Evolutionary conservation across 1,139 yeast species (phyloP).

Genomic region (Protomyces gravidus): DNA sequence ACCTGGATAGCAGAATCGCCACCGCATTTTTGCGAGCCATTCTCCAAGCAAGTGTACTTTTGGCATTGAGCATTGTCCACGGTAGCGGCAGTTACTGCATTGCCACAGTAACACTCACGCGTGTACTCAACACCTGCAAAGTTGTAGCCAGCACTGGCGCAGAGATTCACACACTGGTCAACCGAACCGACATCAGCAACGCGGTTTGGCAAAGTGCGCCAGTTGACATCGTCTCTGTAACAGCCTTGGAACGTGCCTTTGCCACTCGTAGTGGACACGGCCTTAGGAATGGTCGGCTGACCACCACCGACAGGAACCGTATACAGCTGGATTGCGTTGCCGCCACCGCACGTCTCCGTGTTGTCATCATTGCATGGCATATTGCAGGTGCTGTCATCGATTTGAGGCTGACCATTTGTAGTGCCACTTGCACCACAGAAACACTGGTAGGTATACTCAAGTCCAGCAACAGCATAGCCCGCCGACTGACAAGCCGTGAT

Average conservation of each 20-base stretch:
- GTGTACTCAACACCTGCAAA: slow-evolving; percentile 28
- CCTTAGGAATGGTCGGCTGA: slow-evolving; percentile 6
- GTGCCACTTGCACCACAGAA: slow-evolving; percentile 2
- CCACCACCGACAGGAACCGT: slow-evolving; percentile 9
- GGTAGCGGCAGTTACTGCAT: neutral
- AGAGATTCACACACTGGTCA: slow-evolving; percentile 23
- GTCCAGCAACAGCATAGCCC: neutral
- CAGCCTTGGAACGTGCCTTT: slow-evolving; percentile 14
- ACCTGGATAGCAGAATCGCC: slow-evolving; percentile 3
- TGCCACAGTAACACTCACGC: slow-evolving; percentile 27
- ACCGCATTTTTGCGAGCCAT: neutral
- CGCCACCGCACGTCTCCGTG: slow-evolving; percentile 1
- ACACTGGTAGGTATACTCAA: slow-evolving; percentile 1
- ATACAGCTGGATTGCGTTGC: slow-evolving; percentile 3
- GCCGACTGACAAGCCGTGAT: neutral
- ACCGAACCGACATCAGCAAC: slow-evolving; percentile 16
- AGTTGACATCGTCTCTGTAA: slow-evolving; percentile 11
- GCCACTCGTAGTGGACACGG: neutral
- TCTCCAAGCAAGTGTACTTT: neutral
- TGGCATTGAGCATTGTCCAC: neutral
- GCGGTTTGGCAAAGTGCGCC: slow-evolving; percentile 3
- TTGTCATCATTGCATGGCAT: slow-evolving; percentile 1
- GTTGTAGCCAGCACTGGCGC: slow-evolving; percentile 14
- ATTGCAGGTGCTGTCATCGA: neutral
- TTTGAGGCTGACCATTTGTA: neutral